Evolutionary conservation across 2,329 filamentous ascomycete species (phyloP).

Genomic region (Chrysoporthe puriensis): DNA sequence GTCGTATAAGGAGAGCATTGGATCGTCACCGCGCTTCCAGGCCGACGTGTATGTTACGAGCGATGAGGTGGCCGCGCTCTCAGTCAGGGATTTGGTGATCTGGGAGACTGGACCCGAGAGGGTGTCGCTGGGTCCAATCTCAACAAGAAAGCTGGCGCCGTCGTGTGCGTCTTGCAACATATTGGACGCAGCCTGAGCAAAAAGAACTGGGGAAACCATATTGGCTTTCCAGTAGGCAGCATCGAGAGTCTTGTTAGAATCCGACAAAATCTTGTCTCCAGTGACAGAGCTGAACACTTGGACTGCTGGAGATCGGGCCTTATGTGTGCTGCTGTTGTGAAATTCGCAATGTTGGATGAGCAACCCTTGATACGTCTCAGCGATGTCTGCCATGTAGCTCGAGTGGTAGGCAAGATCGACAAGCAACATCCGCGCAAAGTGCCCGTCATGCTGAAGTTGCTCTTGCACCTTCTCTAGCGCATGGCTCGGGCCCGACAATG

Average conservation of each 20-base stretch:
- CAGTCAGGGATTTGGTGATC: constrained; percentile 29
- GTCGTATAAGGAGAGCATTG: constrained; percentile 29
- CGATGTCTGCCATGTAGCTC: constrained; percentile 33
- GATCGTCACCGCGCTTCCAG: constrained; percentile 27
- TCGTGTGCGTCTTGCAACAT: constrained; percentile 24
- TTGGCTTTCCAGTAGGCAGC: constrained; percentile 37
- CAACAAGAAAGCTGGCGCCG: constrained; percentile 31
- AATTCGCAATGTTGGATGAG: constrained; percentile 15
- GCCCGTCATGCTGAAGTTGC: constrained; percentile 30
- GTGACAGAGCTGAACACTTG: constrained; percentile 32
- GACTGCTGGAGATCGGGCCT: not conserved
- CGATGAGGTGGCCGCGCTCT: too few species aligned
- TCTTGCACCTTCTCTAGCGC: constrained; percentile 31
- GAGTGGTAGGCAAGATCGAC: constrained; percentile 41
- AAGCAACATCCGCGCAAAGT: constrained; percentile 37
- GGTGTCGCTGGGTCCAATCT: constrained; percentile 33
- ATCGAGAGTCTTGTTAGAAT: constrained; percentile 11
- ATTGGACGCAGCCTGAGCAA: constrained; percentile 29
- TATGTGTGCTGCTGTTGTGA: not conserved
- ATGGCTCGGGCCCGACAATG: constrained; percentile 38
- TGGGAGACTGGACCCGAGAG: constrained; percentile 34
- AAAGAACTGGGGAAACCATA: constrained; percentile 36
- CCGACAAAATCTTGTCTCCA: not conserved
- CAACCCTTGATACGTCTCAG: constrained; percentile 28
- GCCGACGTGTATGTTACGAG: constrained; percentile 17